phyloP scores from a whole-genome alignment of 192 early-diverging fungal genomes.

The Lobosporangium transversale region DNA sequence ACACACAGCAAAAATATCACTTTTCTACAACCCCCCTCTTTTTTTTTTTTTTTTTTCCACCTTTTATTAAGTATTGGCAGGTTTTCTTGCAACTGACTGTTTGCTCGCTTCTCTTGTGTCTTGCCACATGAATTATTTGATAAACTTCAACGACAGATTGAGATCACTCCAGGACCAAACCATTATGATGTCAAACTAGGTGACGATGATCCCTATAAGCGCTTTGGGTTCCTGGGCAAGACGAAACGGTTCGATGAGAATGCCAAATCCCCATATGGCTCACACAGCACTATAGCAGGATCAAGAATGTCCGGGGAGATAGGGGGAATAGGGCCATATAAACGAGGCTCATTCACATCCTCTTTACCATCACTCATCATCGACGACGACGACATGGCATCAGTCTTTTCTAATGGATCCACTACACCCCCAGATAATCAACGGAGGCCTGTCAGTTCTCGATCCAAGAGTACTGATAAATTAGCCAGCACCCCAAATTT shows the following conservation, averaged over 20 bases:
- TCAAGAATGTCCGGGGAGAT: too few species aligned
- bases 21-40: background rate
- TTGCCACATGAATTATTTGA: too few species aligned
- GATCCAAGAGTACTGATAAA: constrained; percentile 44
- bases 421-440: constrained; percentile 23
- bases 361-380: constrained; percentile 40
- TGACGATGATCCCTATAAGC: constrained; percentile 44
- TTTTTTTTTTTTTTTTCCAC: background rate
- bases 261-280: background rate
- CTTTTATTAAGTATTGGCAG: too few species aligned
- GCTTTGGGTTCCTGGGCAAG: constrained; percentile 48
- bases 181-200: constrained; percentile 38
- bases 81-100: too few species aligned
- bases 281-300: background rate
- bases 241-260: constrained; percentile 29
- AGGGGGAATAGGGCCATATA: too few species aligned
- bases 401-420: constrained; percentile 45
- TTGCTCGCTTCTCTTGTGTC: too few species aligned
- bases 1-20: too few species aligned
- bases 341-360: constrained; percentile 9
- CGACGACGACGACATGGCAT: constrained; percentile 38
- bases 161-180: constrained; percentile 42
- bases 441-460: background rate
- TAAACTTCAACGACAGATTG: constrained; percentile 20
- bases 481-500: constrained; percentile 27